Base-by-base conservation (phyloP, 169 alveolate species). In the Cyclospora cayetanensis region DNA sequence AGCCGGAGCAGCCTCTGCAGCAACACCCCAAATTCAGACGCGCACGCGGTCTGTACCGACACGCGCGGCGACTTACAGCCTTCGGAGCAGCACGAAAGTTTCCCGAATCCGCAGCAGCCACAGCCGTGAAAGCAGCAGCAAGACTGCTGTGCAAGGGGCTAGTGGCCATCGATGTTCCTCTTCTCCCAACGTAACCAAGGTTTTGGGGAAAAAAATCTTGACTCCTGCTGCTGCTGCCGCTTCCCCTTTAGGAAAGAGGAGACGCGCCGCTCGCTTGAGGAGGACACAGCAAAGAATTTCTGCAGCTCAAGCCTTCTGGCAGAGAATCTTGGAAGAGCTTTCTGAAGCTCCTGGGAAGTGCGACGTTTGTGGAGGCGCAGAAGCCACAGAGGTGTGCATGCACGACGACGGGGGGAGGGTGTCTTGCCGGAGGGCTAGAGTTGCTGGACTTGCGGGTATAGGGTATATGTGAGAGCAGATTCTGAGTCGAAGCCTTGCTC, bases 71-170 rank as follows among this genome's bases (percentile, higher is more conserved):
- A 15, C 55, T 9, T 46, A 46, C 55, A 7, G 7, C 15, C 55
- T 15, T 15, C 31, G 31, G 42, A 65, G 76, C 76, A 65, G 76
- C 76, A 15, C 42, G 25, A 55, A n/a, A n/a, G n/a, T n/a, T n/a
- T n/a, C n/a, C n/a, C n/a, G n/a, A n/a, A n/a, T n/a, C 42, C 76
- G 76, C 76, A 65, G 76, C 76, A 65, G 76, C 37, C n/a, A 41
- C 76, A 25, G 76, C 39, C n/a, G 76, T 41, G 11, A 22, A 7
- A 46, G 55, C 55, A 46, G 55, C 55, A 7, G 55, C 55, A 46
- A 15, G 22, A 46, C n/a, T n/a, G n/a, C n/a, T n/a, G n/a, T n/a
- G n/a, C n/a, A n/a, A n/a, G n/a, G n/a, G n/a, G n/a, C n/a, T n/a
- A n/a, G n/a, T n/a, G n/a, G n/a, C n/a, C n/a, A n/a, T n/a, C n/a